Conservation (phyloP, 1,139 yeast genomes). For the Citeromyces siamensis region DNA sequence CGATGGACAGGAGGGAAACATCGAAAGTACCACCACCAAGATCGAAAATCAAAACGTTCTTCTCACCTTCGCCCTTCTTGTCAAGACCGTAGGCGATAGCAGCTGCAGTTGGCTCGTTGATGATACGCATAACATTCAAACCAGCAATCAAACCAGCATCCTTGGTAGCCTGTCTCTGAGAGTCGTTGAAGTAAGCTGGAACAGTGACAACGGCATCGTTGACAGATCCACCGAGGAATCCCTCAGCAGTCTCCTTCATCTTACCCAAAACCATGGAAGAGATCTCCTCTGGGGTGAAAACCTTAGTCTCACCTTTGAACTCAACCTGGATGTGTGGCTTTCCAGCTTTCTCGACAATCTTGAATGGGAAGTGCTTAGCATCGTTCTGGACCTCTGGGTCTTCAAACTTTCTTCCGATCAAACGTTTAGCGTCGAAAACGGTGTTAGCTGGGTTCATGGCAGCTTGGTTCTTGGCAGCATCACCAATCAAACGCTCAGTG, state of each 20-base stretch:
- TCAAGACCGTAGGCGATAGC: constrained; percentile 97
- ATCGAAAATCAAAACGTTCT: constrained; percentile 85
- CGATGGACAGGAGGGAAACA: constrained; percentile 79
- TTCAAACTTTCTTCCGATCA: constrained; percentile 51
- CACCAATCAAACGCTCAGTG: constrained; percentile 57
- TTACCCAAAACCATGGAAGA: constrained; percentile 54
- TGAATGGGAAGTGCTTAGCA: constrained; percentile 54
- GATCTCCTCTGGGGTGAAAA: constrained; percentile 54
- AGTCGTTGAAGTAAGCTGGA: constrained; percentile 96
- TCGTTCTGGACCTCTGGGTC: constrained; percentile 47
- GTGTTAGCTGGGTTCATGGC: constrained; percentile 59
- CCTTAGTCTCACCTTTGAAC: constrained; percentile 53
- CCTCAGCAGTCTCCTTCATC: constrained; percentile 61
- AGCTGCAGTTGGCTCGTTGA: constrained; percentile 97
- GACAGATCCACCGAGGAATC: constrained; percentile 70
- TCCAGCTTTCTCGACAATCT: constrained; percentile 40
- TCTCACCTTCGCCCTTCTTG: constrained; percentile 71
- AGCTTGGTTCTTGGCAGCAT: constrained; percentile 63
- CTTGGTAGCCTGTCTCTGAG: constrained; percentile 97
- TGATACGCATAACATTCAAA: constrained; percentile 85
- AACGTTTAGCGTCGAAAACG: constrained; percentile 56
- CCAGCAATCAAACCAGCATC: constrained; percentile 98
- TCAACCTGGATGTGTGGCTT: constrained; percentile 53
- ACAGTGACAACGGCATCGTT: constrained; percentile 95
- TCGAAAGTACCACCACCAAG: constrained; percentile 97